Evolutionary conservation across 2,329 filamentous ascomycete species (phyloP), one percentile per base, ranked within the genome.

Genomic region (Hirsutella rhossiliensis): DNA sequence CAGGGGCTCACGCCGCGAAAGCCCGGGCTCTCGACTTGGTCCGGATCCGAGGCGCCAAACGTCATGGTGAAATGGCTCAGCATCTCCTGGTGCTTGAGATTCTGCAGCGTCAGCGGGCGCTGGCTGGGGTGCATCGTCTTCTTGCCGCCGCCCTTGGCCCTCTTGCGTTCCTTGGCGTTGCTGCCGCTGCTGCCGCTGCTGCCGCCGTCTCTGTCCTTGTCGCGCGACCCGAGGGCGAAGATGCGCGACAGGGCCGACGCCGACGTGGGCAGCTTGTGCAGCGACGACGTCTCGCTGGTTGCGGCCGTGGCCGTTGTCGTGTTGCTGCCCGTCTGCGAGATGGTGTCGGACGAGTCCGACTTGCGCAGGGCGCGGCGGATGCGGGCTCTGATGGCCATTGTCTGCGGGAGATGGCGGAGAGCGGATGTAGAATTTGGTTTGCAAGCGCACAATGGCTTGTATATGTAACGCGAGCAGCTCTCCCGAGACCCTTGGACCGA

Each of bases 21-120:
- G 49, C 56, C 61, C 23, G 56, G 48, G 5, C 51, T 52, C 44
- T 62, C 56, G 18, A 65, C 50, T 49, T 64, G 62, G 30, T 32
- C 54, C 41, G 38, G 56, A 50, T 51, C 59, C 50, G 55, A 58
- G 29, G 63, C 56, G 34, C 70, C 70, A 49, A 73, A 73, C 11
- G 62, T 66, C 54, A 69, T 65, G 45, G 60, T 65, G 58, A 69
- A 73, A 45, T 63, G 56, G 46, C 61, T 61, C 32, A 73, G 60
- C 55, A 68, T 61, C 56, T 71, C 64, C 52, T 71, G 69, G 52
- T 72, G 65, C 44, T 61, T 59, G 17, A 71, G 58, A 54, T 72
- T 71, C 43, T 66, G 60, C 45, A 63, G 59, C 9, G 65, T 70
- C 41, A 71, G 58, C 23, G 66, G 66, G 50, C 64, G 60, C 55